phyloP scores from a whole-genome alignment of 2,329 filamentous ascomycete species.

The Talaromyces atroroseus region DNA sequence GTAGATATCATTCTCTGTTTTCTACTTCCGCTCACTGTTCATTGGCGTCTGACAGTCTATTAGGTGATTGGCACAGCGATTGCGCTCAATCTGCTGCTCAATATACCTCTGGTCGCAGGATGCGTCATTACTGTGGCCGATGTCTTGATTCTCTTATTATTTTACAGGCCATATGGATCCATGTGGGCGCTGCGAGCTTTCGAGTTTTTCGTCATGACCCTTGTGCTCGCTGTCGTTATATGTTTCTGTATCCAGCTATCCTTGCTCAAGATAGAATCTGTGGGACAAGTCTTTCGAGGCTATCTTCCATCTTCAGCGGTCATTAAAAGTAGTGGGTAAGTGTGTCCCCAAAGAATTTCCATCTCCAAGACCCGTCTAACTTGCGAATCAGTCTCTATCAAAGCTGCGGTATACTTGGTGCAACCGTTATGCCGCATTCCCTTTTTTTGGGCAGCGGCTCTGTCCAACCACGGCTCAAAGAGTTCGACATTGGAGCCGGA shows the following conservation, averaged over 20 bases:
- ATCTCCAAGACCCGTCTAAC: neutral
- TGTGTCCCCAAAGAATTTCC: neutral
- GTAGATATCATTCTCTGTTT: slow-evolving; percentile 29
- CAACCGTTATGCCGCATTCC: slow-evolving; percentile 56
- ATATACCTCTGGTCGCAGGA: slow-evolving; percentile 51
- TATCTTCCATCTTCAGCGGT: slow-evolving; percentile 52
- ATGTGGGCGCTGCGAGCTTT: slow-evolving; percentile 50
- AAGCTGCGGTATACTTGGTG: slow-evolving; percentile 48
- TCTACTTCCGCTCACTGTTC: neutral
- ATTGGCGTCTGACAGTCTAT: neutral
- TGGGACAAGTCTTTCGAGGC: slow-evolving; percentile 50
- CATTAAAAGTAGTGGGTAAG: slow-evolving; percentile 47
- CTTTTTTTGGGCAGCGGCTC: slow-evolving; percentile 54
- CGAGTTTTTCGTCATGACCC: slow-evolving; percentile 49
- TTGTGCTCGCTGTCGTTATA: slow-evolving; percentile 52
- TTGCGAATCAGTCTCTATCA: slow-evolving; percentile 44
- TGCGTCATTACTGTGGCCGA: slow-evolving; percentile 54
- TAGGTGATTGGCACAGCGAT: slow-evolving; percentile 55
- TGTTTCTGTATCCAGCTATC: slow-evolving; percentile 55
- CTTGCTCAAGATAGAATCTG: slow-evolving; percentile 44
- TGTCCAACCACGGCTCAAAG: slow-evolving; percentile 49
- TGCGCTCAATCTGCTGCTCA: slow-evolving; percentile 49
- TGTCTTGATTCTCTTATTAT: slow-evolving; percentile 52
- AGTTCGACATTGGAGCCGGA: slow-evolving; percentile 41
- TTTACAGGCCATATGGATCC: slow-evolving; percentile 49